These are phyloP conservation scores for Suillus weaverae DNA, from an alignment of 768 basidiomycete genomes.

Conservation along the genomic window DNA sequence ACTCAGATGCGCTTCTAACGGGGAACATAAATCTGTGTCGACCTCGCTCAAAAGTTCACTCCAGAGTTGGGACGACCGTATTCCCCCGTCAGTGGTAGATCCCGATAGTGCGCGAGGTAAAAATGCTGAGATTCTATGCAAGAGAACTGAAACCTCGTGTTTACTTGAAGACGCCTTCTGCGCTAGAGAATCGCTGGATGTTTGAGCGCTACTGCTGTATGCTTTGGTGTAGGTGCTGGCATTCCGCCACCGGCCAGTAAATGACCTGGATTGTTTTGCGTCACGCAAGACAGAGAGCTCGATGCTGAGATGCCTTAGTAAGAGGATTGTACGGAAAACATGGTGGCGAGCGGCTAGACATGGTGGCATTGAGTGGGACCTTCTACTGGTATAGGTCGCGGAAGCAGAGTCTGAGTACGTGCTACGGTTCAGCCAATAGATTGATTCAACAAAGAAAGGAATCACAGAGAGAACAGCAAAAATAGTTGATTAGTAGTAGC, in stretches of 20 bases:
- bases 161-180: conserved; percentile 6
- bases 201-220: neutral
- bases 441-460: too few relatives aligned
- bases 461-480: too few relatives aligned
- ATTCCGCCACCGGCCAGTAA: neutral
- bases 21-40: conserved; percentile 28
- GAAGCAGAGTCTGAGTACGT: neutral
- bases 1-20: conserved; percentile 32
- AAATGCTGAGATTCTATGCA: conserved; percentile 50
- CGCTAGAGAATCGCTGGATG: neutral
- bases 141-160: conserved; percentile 42
- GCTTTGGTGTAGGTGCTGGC: neutral
- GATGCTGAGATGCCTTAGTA: neutral
- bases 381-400: neutral
- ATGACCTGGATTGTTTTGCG: neutral
- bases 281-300: neutral
- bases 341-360: conserved; percentile 3
- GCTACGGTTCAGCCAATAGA: too few relatives aligned
- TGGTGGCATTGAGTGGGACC: conserved; percentile 8
- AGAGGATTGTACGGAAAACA: neutral
- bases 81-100: conserved; percentile 18
- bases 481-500: too few relatives aligned
- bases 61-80: conserved; percentile 47
- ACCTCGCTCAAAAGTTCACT: conserved; percentile 40
- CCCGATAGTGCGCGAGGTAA: conserved; percentile 44